Conservation (phyloP, 2,329 filamentous ascomycete genomes). For the Penicillium thymicola region DNA sequence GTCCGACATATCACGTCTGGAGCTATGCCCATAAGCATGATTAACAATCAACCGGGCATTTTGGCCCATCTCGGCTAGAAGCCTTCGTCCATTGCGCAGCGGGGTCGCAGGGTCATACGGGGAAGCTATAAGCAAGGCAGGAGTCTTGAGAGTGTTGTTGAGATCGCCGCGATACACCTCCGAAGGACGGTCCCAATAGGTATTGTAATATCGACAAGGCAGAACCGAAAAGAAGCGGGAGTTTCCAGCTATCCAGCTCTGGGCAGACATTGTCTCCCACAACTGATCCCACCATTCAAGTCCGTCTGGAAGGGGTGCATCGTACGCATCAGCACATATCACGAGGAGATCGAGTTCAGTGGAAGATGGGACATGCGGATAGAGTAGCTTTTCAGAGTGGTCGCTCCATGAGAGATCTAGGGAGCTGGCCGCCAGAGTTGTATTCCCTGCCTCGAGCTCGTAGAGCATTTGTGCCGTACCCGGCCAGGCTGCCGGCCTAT, state of each 20-base stretch:
- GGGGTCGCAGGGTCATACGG: constrained; percentile 18
- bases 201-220: constrained; percentile 12
- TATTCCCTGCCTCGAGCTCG: constrained; percentile 14
- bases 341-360: constrained; percentile 8
- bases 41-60: constrained; percentile 17
- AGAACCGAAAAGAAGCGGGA: constrained; percentile 14
- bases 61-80: constrained; percentile 13
- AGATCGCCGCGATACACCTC: constrained; percentile 18
- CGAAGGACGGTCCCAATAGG: constrained; percentile 10
- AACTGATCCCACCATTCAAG: constrained; percentile 14
- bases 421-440: constrained; percentile 10
- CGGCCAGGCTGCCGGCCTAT: constrained; percentile 11
- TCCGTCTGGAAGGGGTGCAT: constrained; percentile 14
- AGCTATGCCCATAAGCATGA: constrained; percentile 17
- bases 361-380: not conserved
- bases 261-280: constrained; percentile 11
- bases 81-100: constrained; percentile 12
- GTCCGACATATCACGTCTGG: constrained; percentile 8
- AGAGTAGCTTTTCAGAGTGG: not conserved
- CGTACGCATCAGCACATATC: constrained; percentile 16
- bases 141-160: constrained; percentile 14
- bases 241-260: constrained; percentile 17
- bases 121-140: constrained; percentile 9
- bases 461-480: constrained; percentile 9
- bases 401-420: constrained; percentile 12